Conservation (phyloP, 352 stramenopile genomes). For the Phytophthora ohioensis region DNA sequence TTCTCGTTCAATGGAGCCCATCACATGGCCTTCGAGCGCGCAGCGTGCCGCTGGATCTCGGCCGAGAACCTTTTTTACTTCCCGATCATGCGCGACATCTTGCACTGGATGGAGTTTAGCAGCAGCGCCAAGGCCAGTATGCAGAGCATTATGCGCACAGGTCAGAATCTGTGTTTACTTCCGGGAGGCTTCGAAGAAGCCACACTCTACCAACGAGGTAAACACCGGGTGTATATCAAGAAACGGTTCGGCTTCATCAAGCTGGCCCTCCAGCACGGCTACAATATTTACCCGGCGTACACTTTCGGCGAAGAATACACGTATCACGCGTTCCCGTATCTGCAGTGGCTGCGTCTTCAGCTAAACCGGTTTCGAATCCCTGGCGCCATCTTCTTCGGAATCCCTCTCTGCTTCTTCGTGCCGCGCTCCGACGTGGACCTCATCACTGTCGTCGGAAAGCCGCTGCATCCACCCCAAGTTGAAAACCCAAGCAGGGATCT, state of each 20-base stretch:
- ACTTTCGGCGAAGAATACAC: slow-evolving; percentile 93
- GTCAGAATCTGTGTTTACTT: slow-evolving; percentile 80
- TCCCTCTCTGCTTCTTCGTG: slow-evolving; percentile 83
- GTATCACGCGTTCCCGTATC: slow-evolving; percentile 88
- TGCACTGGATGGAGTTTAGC: slow-evolving; percentile 76
- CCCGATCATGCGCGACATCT: slow-evolving; percentile 69
- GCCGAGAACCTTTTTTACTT: slow-evolving; percentile 77
- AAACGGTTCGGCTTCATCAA: slow-evolving; percentile 95
- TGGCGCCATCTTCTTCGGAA: slow-evolving; percentile 81
- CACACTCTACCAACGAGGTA: slow-evolving; percentile 80
- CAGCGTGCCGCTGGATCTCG: slow-evolving; percentile 68
- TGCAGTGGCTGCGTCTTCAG: slow-evolving; percentile 76
- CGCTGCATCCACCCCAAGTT: slow-evolving; percentile 88
- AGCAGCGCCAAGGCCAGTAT: slow-evolving; percentile 64
- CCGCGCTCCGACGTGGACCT: slow-evolving; percentile 79
- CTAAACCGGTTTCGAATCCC: slow-evolving; percentile 89
- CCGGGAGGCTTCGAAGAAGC: slow-evolving; percentile 96
- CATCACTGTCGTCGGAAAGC: slow-evolving; percentile 90
- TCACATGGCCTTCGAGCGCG: slow-evolving; percentile 55
- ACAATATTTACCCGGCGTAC: slow-evolving; percentile 89
- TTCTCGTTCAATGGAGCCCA: slow-evolving; percentile 66
- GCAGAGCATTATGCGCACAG: slow-evolving; percentile 53
- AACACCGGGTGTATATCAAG: slow-evolving; percentile 93
- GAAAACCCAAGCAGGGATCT: slow-evolving; percentile 88
- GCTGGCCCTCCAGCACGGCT: slow-evolving; percentile 91